phyloP scores from a whole-genome alignment of 1,139 yeast genomes.

The Candida frijolesensis region DNA sequence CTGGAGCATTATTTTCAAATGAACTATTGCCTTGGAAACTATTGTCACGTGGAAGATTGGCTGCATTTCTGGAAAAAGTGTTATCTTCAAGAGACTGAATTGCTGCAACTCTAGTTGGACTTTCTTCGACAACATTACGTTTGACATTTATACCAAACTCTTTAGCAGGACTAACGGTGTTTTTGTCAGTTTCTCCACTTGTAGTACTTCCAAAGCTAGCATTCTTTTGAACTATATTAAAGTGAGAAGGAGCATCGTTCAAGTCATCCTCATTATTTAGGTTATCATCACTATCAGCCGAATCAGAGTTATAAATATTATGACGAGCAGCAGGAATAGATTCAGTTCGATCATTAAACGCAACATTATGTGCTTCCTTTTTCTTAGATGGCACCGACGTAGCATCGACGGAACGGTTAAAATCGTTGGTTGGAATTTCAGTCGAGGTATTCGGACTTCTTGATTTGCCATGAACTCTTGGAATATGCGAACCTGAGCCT shows the following conservation, averaged over 20 bases:
- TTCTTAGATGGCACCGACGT: not conserved
- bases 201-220: not conserved
- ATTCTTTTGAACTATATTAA: not conserved
- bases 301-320: not conserved
- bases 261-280: slow-evolving; percentile 1
- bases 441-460: not conserved
- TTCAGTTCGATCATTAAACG: slow-evolving; percentile 1
- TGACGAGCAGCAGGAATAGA: not conserved
- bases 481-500: not conserved
- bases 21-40: not conserved
- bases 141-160: not conserved
- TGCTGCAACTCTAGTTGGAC: not conserved
- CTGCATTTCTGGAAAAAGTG: not conserved
- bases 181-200: not conserved
- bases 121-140: slow-evolving; percentile 1
- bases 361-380: slow-evolving; percentile 3
- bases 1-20: not conserved
- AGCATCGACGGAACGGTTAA: not conserved
- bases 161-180: not conserved
- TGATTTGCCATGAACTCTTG: not conserved
- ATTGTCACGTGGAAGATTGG: not conserved
- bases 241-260: not conserved
- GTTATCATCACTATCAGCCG: not conserved
- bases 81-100: slow-evolving; percentile 1
- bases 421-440: not conserved